A percentile compares a stretch with the other conserved stretches of the same genome.
Evolutionary conservation across 495 filamentous ascomycete genomes (phyloP).

Genomic region (Aspergillus campestris): DNA sequence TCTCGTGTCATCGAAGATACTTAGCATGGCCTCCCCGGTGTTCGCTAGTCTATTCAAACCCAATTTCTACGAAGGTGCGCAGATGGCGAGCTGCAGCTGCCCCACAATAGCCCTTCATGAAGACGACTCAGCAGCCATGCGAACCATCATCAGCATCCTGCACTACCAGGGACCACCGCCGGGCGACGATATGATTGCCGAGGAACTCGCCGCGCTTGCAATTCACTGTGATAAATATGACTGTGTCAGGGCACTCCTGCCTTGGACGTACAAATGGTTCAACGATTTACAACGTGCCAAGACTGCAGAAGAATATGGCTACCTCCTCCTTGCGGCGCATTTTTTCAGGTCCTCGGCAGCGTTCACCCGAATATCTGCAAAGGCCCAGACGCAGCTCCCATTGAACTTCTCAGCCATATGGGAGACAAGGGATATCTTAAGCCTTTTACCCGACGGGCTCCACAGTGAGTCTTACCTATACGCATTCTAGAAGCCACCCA

Average conservation of each 20-base stretch:
- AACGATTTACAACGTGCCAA: neutral
- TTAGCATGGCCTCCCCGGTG: neutral
- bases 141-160: neutral
- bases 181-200: neutral
- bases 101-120: neutral
- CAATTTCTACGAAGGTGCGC: neutral
- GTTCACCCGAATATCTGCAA: neutral
- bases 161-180: slow-evolving; percentile 7
- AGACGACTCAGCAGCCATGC: neutral
- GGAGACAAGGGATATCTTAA: neutral
- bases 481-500: too few relatives aligned
- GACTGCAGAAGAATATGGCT: neutral
- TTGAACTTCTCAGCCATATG: neutral
- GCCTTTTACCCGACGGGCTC: neutral
- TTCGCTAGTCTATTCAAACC: neutral
- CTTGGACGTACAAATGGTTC: slow-evolving; percentile 1
- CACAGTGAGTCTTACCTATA: neutral
- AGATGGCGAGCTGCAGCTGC: neutral
- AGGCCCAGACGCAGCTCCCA: neutral
- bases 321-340: slow-evolving; percentile 1
- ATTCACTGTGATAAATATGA: slow-evolving; percentile 1
- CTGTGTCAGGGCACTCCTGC: neutral
- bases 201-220: neutral
- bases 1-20: neutral
- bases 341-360: neutral